Base-by-base conservation (phyloP, 345 rosid genomes). In the Lumnitzera littorea region DNA sequence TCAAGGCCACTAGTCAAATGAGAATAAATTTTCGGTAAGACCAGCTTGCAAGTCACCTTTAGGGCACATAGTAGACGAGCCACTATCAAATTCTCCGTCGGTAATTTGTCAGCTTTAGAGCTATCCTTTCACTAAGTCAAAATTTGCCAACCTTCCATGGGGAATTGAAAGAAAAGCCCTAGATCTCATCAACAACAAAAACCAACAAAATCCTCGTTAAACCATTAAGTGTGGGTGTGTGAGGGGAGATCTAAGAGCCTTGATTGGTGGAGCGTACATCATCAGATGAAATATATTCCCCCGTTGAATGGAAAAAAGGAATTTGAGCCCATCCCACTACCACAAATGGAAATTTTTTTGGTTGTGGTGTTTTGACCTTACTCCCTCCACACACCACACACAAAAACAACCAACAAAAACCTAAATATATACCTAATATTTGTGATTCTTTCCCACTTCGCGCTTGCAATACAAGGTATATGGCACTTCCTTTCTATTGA, bases 341-440 rank as follows among this genome's bases (percentile, higher is more conserved):
- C 65, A 64, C 56, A 71, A 53, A 67, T 53, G 74, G 70, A 63
- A 74, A 68, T 13, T 15, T 52, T 17, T 63, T 36, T 36, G 43
- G 11, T 69, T 70, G 80, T 73, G 82, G 72, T 64, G 59, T 69
- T 70, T 82, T 81, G 87, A 84, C 91, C 83, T 63, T 41, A 66
- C 60, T 65, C 66, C 50, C 65, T 58, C 83, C 85, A 74, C 74
- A 68, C 50, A 23, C 41, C 29, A 15, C 43, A 13, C 48, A 36
- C 43, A 36, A 9, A 36, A 50, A 50, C 52, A 11, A 50, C 48
- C 54, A 55, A 55, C 58, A 16, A 36, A 46, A 55, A 54, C 29
- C 47, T 36, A 15, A 24, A 24, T 12, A 13, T 70, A 53, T 53
- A 67, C 77, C 74, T 70, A 63, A 60, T 14, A 1, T 16, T 12